Evolutionary conservation across 2,329 filamentous ascomycete genomes (phyloP).

Genomic region (Tricladium varicosporioides): DNA sequence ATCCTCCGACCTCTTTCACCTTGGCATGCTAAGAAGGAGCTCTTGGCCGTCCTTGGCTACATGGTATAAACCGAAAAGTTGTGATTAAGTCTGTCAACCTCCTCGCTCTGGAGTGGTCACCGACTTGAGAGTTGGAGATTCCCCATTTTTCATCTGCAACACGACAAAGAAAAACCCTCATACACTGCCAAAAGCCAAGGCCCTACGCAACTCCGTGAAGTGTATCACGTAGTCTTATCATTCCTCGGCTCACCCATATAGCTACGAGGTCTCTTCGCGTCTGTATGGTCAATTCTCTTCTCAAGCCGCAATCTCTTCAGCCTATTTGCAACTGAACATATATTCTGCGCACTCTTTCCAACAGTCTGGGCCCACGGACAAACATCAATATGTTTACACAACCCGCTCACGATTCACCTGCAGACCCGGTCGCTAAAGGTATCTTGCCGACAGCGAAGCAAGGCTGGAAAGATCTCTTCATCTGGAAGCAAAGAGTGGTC

Average conservation of each 20-base stretch:
- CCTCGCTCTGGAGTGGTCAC: background rate
- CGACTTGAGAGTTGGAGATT: background rate
- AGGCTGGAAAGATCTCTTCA: constrained; percentile 62
- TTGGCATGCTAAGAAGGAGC: background rate
- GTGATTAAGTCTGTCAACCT: too few relatives aligned
- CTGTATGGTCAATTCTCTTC: too few relatives aligned
- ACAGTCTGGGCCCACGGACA: background rate
- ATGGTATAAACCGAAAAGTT: background rate
- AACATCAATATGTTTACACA: background rate
- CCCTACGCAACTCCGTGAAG: too few relatives aligned
- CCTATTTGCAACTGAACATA: too few relatives aligned
- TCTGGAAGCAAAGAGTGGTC: constrained; percentile 71
- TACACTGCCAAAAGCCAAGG: too few relatives aligned
- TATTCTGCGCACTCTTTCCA: background rate
- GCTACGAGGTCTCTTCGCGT: too few relatives aligned
- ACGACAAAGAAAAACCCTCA: too few relatives aligned
- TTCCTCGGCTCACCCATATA: too few relatives aligned
- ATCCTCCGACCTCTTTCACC: background rate
- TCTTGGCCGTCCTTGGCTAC: background rate
- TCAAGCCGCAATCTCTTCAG: background rate
- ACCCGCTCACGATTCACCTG: constrained; percentile 37
- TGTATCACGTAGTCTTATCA: too few relatives aligned
- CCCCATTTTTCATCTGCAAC: too few relatives aligned
- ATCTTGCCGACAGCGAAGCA: constrained; percentile 64
- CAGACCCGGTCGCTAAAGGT: constrained; percentile 67